Conservation (phyloP, 495 filamentous ascomycete species). For the Xylaria flabelliformis region DNA sequence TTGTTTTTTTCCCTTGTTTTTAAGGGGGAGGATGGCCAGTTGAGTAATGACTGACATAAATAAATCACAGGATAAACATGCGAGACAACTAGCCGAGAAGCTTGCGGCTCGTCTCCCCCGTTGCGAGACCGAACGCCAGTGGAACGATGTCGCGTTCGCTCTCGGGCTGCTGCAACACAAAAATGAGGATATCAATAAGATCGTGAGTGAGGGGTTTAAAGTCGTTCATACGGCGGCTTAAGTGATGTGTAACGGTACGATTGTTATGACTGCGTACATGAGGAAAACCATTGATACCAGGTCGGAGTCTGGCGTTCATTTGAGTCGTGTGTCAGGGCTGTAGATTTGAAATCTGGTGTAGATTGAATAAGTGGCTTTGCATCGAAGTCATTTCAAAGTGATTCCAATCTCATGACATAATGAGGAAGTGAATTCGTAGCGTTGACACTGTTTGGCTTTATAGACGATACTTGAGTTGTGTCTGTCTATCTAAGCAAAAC, state of each 20-base stretch:
- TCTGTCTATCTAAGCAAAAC: conserved; percentile 1
- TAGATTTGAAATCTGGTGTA: not conserved
- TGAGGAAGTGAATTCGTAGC: not conserved
- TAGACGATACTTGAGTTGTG: not conserved
- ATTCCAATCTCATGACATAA: not conserved
- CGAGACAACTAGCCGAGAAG: conserved; percentile 93
- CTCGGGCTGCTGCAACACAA: conserved; percentile 90
- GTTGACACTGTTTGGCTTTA: not conserved
- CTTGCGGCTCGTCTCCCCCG: conserved; percentile 83
- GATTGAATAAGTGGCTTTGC: not conserved
- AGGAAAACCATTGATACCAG: conserved; percentile 15
- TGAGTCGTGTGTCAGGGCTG: not conserved
- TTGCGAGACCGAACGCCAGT: conserved; percentile 92
- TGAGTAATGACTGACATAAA: conserved; percentile 26
- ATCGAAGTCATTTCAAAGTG: not conserved
- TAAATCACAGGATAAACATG: conserved; percentile 86
- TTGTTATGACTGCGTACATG: conserved; percentile 5
- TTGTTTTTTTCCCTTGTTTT: not conserved
- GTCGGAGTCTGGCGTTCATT: conserved; percentile 18
- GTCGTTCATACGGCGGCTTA: conserved; percentile 70
- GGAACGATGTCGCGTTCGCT: conserved; percentile 95
- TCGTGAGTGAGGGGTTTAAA: conserved; percentile 82
- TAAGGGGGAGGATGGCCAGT: not conserved
- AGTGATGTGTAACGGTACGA: not conserved
- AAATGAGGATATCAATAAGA: conserved; percentile 94